These are phyloP conservation scores for Boletus fagicola DNA, from an alignment of 768 basidiomycete species.

Conservation along the genomic window DNA sequence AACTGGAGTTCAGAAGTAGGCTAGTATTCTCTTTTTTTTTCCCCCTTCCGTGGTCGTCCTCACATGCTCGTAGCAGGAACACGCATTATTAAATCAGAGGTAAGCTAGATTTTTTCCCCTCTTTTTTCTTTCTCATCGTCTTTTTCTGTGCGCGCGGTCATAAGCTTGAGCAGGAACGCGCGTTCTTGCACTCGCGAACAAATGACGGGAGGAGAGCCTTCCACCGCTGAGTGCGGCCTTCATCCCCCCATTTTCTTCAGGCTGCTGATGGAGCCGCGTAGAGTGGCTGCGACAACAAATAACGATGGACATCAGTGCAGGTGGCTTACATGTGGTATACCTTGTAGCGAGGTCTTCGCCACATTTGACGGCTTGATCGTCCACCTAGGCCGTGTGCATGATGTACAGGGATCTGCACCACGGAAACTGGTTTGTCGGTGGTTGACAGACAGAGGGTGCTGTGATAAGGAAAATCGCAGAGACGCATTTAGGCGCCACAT, in stretches of 20 bases:
- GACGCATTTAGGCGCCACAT: too few species aligned
- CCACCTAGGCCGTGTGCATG: not conserved
- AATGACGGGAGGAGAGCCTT: not conserved
- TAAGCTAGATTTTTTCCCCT: not conserved
- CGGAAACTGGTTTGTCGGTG: conserved; percentile 5
- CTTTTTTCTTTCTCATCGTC: not conserved
- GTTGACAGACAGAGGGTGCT: not conserved
- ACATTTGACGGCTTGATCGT: conserved; percentile 6
- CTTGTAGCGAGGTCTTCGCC: not conserved
- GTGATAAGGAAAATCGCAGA: too few species aligned
- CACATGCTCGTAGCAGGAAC: not conserved
- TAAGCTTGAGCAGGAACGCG: not conserved
- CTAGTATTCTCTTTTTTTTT: not conserved
- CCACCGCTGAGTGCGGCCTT: not conserved
- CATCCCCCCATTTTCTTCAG: not conserved
- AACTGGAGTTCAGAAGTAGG: conserved; percentile 7
- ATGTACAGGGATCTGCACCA: not conserved
- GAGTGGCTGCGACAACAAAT: not conserved
- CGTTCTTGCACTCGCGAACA: not conserved
- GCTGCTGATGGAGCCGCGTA: not conserved
- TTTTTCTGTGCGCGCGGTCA: not conserved
- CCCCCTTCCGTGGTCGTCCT: not conserved
- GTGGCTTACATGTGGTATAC: not conserved
- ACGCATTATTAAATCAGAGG: not conserved
- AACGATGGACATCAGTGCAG: not conserved